Base-by-base conservation (phyloP, 192 early-diverging fungal species). In the Entomortierella parvispora region DNA sequence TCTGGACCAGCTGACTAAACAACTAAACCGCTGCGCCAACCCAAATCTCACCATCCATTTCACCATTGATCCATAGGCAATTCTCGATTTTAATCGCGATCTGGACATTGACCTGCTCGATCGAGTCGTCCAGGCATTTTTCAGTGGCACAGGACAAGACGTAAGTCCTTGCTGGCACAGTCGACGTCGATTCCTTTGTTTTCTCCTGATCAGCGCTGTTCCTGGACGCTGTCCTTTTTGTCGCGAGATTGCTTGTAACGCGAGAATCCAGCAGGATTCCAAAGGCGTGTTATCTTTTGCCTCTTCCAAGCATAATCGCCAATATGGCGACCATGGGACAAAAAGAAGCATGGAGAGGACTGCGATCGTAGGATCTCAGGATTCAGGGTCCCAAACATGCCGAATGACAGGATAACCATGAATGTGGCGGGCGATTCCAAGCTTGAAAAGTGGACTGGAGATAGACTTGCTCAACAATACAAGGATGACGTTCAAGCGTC, bases 11-110 rank as follows among this genome's bases (percentile, higher is more conserved):
- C 22, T 51, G 50, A 2, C n/a, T 22, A 61, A 61, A 26, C 48
- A 51, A 64, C 26, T 50, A 40, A 26, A 28, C 11, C 14, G 50
- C 48, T n/a, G 18, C 42, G 23, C 23, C 11, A 50, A 12, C 18
- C 28, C 14, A 31, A 18, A 66, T 62, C 29, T 2, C 7, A 46
- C n/a, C 26, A 28, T 43, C 47, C 17, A 28, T 29, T 44, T 52
- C n/a, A 4, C 22, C n/a, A 34, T 10, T 29, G 31, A 4, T 22
- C 22, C 20, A 48, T 60, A 93, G 83, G 83, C 81, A 57, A 88
- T 99, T 76, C 87, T 99, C 63, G 95, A 99, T 77, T 97, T 97
- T 76, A 90, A 84, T 68, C 84, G 85, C 69, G 94, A 96, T 55
- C 86, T 99, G 66, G 93, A 99, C 69, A 85, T 96, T 53, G 79